Base-by-base conservation (phyloP, 805 yeast species). In the Yueomyces sinensis region DNA sequence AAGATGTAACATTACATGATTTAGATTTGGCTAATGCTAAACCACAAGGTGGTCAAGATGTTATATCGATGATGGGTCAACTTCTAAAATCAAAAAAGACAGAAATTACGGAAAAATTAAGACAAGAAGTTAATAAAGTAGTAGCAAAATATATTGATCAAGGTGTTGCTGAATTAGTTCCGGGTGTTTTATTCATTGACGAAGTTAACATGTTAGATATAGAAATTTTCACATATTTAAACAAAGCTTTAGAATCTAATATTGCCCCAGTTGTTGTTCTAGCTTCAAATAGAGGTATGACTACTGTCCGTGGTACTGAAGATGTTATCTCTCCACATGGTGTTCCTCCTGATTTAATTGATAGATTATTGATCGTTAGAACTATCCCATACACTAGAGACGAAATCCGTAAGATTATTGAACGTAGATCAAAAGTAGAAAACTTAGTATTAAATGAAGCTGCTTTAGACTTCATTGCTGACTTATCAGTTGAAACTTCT, bases 151-250 rank as follows among this genome's bases (percentile, higher is more conserved):
- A 93, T 66, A 89, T 89, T 39, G 95, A 89, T 59, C 96, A 91
- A 63, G 98, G 98, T 40, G 82, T 89, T 35, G 99, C 99, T 11
- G 97, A 89, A 61, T 70, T 91, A 32, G 82, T 91, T 38, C 99
- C 99, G 2, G 99, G 99, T 50, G 99, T 91, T 17, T 66, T 91
- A 48, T 91, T 91, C 60, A 91, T 91, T 47, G 99, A 91, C 61
- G 99, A 91, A 64, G 97, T 87, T 30, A 93, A 91, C 63, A 91
- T 91, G 98, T 69, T 91, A 49, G 98, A 91, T 56, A 79, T 91
- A 42, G 99, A 91, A 66, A 83, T 94, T 56, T 91, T 91, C 65
- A 83, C 98, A 11, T 91, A 82, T 58, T 66, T 91, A 50, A 91
- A 91, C 66, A 72, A 94, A 44, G 97, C 97, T 9, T 68, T 91